These are phyloP conservation scores for Rhytidhysteron rufulum DNA, from an alignment of 2,329 filamentous ascomycete genomes.

Conservation along the genomic window DNA sequence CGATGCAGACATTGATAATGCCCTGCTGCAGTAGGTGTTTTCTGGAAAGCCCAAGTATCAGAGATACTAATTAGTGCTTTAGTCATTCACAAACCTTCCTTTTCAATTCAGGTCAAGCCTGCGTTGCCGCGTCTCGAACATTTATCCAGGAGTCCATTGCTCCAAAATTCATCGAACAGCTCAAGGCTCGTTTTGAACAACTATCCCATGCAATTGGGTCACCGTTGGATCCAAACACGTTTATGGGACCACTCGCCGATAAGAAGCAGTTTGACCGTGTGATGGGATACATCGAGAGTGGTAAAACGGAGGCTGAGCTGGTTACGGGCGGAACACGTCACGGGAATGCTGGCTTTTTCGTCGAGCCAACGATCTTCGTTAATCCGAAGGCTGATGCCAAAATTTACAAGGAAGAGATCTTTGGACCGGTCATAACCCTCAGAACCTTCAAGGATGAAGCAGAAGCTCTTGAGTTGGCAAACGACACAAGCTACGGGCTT, in stretches of 20 bases:
- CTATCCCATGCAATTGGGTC: slow-evolving; percentile 11
- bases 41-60: not conserved
- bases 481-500: slow-evolving; percentile 27
- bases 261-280: slow-evolving; percentile 24
- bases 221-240: slow-evolving; percentile 15
- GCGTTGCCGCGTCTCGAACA: slow-evolving; percentile 54
- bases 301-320: slow-evolving; percentile 23
- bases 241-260: slow-evolving; percentile 25
- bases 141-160: slow-evolving; percentile 29
- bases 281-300: slow-evolving; percentile 18
- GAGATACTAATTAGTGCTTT: not conserved
- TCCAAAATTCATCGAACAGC: slow-evolving; percentile 20
- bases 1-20: slow-evolving; percentile 47
- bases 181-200: slow-evolving; percentile 24
- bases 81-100: slow-evolving; percentile 35
- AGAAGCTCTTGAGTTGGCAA: slow-evolving; percentile 27
- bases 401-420: slow-evolving; percentile 31
- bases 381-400: slow-evolving; percentile 21
- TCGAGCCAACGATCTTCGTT: slow-evolving; percentile 30
- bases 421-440: slow-evolving; percentile 26
- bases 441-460: slow-evolving; percentile 31
- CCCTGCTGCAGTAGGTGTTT: slow-evolving; percentile 19
- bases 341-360: slow-evolving; percentile 21
- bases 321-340: slow-evolving; percentile 22
- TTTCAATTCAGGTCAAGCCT: slow-evolving; percentile 54